These are phyloP conservation scores for Mrakia frigida DNA, from an alignment of 768 basidiomycete species.

Conservation along the genomic window DNA sequence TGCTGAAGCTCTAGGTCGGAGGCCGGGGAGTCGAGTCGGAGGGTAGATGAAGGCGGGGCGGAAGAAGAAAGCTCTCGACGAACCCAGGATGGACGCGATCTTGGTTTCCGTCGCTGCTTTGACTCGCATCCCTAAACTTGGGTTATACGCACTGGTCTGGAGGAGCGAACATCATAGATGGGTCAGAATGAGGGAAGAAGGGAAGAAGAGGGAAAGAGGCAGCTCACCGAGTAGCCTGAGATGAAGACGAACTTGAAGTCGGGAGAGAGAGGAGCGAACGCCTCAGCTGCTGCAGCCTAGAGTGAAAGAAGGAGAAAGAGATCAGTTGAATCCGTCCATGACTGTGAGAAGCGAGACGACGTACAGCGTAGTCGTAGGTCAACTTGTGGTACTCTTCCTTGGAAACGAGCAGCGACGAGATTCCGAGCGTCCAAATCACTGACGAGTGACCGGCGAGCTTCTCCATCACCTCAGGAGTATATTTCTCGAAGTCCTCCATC, in stretches of 20 bases:
- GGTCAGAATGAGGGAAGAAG: background rate
- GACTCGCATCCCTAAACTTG: background rate
- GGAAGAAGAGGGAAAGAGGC: background rate
- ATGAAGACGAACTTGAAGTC: slow-evolving; percentile 8
- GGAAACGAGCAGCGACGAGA: background rate
- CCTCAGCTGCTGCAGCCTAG: background rate
- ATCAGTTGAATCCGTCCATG: background rate
- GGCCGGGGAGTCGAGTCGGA: background rate
- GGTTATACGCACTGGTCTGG: background rate
- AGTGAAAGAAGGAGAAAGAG: background rate
- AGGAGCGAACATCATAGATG: background rate
- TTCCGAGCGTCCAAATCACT: background rate
- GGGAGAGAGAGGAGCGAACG: background rate
- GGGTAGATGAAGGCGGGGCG: background rate
- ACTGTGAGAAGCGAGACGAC: background rate
- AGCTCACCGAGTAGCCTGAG: background rate
- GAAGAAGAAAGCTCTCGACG: background rate
- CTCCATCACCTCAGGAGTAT: background rate
- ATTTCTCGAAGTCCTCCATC: background rate
- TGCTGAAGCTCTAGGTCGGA: background rate
- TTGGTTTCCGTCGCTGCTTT: background rate
- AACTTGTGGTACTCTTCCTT: background rate
- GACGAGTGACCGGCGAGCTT: background rate
- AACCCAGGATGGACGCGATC: background rate
- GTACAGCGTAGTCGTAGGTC: background rate